Conservation (phyloP, 2,329 filamentous ascomycete genomes). For the Bipolaris bicolor region DNA sequence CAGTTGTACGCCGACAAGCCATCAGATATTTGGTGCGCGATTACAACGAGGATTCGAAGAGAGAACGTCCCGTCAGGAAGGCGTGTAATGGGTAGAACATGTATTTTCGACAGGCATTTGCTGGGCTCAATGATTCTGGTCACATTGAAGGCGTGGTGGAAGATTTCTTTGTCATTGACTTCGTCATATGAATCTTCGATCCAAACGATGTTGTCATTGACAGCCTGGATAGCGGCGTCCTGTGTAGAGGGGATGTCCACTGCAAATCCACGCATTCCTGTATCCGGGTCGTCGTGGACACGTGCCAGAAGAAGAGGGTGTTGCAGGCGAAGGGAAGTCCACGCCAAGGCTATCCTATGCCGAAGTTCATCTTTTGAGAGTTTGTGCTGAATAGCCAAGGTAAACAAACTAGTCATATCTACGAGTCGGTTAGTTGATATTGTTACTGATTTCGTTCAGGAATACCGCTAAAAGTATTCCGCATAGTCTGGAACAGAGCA, state of each 20-base stretch:
- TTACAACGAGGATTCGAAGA: slow-evolving; percentile 48
- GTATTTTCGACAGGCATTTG: slow-evolving; percentile 47
- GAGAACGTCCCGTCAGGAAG: slow-evolving; percentile 33
- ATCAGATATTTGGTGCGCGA: slow-evolving; percentile 56
- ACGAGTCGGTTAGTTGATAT: background rate
- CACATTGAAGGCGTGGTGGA: slow-evolving; percentile 52
- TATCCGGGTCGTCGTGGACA: slow-evolving; percentile 27
- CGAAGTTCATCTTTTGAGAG: slow-evolving; percentile 41
- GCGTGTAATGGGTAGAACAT: slow-evolving; percentile 45
- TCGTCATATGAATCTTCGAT: slow-evolving; percentile 46
- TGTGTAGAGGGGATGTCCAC: slow-evolving; percentile 39
- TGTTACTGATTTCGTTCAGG: background rate
- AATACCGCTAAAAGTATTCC: background rate
- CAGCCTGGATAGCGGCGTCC: slow-evolving; percentile 40
- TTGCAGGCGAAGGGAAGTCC: slow-evolving; percentile 48
- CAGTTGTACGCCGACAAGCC: slow-evolving; percentile 52
- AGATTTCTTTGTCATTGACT: slow-evolving; percentile 48
- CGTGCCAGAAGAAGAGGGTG: slow-evolving; percentile 50
- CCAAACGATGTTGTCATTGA: slow-evolving; percentile 44
- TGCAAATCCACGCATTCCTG: slow-evolving; percentile 37
- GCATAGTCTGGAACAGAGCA: background rate
- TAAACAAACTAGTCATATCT: slow-evolving; percentile 51
- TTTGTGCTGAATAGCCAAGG: slow-evolving; percentile 43
- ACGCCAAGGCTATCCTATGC: slow-evolving; percentile 47
- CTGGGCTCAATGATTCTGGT: slow-evolving; percentile 49